Evolutionary conservation across 169 alveolate genomes (phyloP), one percentile per base, ranked within the genome.

Genomic region (Plasmodium berghei): DNA sequence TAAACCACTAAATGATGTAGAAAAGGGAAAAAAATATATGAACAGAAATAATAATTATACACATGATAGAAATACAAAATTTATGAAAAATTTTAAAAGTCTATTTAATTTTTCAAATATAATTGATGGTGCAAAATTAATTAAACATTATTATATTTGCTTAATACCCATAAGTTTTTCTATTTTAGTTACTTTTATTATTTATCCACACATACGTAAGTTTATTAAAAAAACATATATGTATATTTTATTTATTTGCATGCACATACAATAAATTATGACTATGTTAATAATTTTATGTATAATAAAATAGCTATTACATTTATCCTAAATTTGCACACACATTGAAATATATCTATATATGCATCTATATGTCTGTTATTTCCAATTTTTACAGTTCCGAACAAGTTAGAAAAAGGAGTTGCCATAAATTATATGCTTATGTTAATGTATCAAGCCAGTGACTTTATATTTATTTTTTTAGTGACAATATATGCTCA

Each of bases 161-260:
- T 59, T 80, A 22, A 80, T 80, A 26, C 89, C 89, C 10, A 80
- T 80, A 64, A 52, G 56, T 16, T 55, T 80, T 34, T n/a, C 77
- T 4, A 66, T 80, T 52, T 80, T 80, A 9, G 34, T 80, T 24
- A 42, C 89, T 20, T 80, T 22, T 34, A 52, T 46, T n/a, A 48
- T 66, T 16, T 66, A 66, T 34, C 89, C 89, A 10, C 89, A 80
- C 49, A 66, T 80, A 48, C 34, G 89, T 80, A 66, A 34, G 80
- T 26, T 18, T 62, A 9, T 18, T 10, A 40, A 10, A 61, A 28
- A 24, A 9, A 42, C 14, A 10, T 63, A 5, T 40, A 34, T 58
- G 1, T 24, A n/a, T 54, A n/a, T 54, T 10, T 14, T 20, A 5
- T 66, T 66, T 42, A 10, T 10, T 18, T 26, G 1, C 46, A 9